Base-by-base conservation (phyloP, 1,284 basidiomycete genomes). In the Xanthoconium separans region DNA sequence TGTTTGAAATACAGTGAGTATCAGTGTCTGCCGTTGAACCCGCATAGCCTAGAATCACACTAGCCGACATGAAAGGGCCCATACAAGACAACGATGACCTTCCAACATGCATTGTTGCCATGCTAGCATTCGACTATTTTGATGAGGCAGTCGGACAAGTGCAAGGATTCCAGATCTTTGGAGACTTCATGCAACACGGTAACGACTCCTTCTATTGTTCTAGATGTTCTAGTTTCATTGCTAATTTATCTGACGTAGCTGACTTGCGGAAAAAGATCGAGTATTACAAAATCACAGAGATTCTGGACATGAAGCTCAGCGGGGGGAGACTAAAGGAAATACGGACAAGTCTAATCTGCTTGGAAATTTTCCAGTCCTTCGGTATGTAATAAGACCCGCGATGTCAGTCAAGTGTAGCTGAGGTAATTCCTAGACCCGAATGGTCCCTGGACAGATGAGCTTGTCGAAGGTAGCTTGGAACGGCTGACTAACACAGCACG, bases 131-230 rank as follows among this genome's bases (percentile, higher is more conserved):
- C 24, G 52, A 69, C 48, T 69, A 63, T 18, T 69, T 65, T 11
- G 63, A 69, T 3, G 66, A 67, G 37, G 55, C 64, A 5, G 53
- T 65, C 1, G 65, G 66, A 15, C 45, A 11, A 9, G 51, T 68
- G 2, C 63, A 65, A 49, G 64, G 66, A 3, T 69, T 69, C 47
- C 64, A 66, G 16, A 58, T 65, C 2, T 69, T 69, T 8, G 44
- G 42, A 9, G 48, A 64, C 22, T 31, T 69, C 13, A 67, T 68
- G 56, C 50, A 47, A 45, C 22, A 65, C 3, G 53, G 63, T 65
- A 57, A 55, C 20, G 15, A 20, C 9, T 12, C 24, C 6, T 6
- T 1, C n/a, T 11, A 24, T 31, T 27, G 20, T 30, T 16, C 3
- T 15, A 13, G 3, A 24, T 0, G 24, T 30, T 31, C 12, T n/a